Evolutionary conservation across 176 grass and related monocot species (phyloP), one percentile per base, ranked within the genome.

Genomic region (Echinochloa phyllopogon): DNA sequence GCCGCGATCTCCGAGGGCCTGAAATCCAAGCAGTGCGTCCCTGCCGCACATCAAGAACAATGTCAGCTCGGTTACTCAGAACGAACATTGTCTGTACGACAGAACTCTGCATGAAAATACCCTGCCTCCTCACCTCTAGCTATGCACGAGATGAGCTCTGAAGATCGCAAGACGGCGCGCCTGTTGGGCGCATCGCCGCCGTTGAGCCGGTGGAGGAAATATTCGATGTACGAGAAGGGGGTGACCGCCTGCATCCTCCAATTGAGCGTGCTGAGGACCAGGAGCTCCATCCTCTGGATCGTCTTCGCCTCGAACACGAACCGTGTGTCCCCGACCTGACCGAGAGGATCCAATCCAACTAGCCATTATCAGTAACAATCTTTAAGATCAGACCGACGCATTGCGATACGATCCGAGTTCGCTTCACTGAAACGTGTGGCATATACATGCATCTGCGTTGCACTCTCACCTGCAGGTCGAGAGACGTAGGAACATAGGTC

Each of bases 171-270:
- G 47, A 88, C 3, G 8, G n/a, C 59, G 53, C 76, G 78, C 8
- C 88, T 88, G 45, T 77, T 71, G 12, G 92, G 90, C 23, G 69
- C 77, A 37, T 67, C 83, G 77, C 81, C 87, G 66, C 85, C 88
- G 83, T 60, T 86, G 42, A 99, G 88, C 58, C 89, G 74, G 83
- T 80, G 86, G 87, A 96, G 94, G 83, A 99, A 96, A 89, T 89
- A 92, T 75, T 94, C 97, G 67, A 94, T 69, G 87, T 96, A 99
- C 10, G 97, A 91, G 86, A 99, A 96, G 23, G 97, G 94, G 16
- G 97, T 99, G 58, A 99, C 91, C 9, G 94, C 83, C 74, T 94
- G 97, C 97, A 99, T 99, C 92, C 94, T 84, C 97, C 97, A 99
- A 55, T 92, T 96, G 59, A 99, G 93, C 38, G 94, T 94, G 74